Evolutionary conservation across 208 protist genomes (phyloP).

Genomic region (Acanthamoeba triangularis): DNA sequence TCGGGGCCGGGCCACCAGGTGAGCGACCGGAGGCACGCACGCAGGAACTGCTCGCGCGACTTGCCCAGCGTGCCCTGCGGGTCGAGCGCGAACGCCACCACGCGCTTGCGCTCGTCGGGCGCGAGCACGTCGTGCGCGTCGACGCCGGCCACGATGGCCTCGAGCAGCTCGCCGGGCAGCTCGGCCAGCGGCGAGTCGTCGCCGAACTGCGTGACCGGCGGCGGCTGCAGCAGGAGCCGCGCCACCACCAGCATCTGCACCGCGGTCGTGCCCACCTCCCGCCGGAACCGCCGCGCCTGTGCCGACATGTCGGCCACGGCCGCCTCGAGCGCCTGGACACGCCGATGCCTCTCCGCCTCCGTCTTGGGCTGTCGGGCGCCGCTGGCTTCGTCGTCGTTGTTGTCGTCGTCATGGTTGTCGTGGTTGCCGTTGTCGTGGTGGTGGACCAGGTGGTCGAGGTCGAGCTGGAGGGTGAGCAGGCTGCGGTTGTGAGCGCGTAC

Average conservation of each 20-base stretch:
- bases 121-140: neutral
- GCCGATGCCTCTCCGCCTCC: neutral
- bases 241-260: neutral
- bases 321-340: neutral
- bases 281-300: neutral
- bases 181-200: constrained; percentile 11
- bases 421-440: neutral
- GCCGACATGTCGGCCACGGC: neutral
- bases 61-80: neutral
- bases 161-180: neutral
- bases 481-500: neutral
- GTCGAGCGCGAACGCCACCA: neutral
- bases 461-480: neutral
- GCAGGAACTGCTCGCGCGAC: constrained; percentile 41
- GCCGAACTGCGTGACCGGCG: neutral
- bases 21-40: neutral
- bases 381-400: neutral
- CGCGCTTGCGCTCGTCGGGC: neutral
- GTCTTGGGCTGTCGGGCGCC: neutral
- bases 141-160: constrained; percentile 4
- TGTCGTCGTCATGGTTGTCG: neutral
- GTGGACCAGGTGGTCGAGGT: neutral
- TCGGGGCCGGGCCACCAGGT: constrained; percentile 26
- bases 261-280: neutral
- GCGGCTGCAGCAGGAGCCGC: constrained; percentile 17